Percentiles rank a stretch among this genome's conserved stretches.
phyloP scores from a whole-genome alignment of 1,284 basidiomycete species.

The Apiotrichum porosum region DNA sequence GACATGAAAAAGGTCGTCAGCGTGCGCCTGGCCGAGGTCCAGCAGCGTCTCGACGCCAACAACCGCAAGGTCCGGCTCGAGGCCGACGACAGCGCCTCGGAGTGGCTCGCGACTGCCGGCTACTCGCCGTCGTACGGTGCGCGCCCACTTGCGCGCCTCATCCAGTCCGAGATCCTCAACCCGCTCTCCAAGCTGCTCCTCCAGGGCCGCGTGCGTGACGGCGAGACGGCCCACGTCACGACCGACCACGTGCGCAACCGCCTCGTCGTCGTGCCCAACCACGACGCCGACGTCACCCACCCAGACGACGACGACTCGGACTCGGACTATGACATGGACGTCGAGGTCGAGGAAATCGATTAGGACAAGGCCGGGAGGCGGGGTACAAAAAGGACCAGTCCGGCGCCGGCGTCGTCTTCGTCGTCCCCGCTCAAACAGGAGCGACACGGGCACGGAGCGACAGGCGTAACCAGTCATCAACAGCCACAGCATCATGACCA shows the following conservation, averaged over 20 bases:
- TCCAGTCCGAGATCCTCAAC: conserved; percentile 89
- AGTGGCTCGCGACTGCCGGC: conserved; percentile 76
- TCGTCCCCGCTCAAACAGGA: no score
- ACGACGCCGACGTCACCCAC: conserved; percentile 50
- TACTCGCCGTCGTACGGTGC: conserved; percentile 85
- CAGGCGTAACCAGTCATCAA: neutral
- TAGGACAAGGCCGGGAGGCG: conserved; percentile 26
- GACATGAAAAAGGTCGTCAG: conserved; percentile 55
- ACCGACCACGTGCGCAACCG: conserved; percentile 83
- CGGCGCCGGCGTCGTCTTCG: no score
- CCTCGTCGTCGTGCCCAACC: conserved; percentile 77
- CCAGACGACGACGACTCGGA: conserved; percentile 34
- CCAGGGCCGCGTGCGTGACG: conserved; percentile 74
- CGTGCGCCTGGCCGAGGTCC: conserved; percentile 54
- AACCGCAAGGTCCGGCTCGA: conserved; percentile 71
- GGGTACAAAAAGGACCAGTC: conserved; percentile 19
- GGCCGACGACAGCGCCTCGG: conserved; percentile 70
- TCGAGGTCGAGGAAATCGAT: conserved; percentile 49
- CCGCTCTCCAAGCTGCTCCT: conserved; percentile 85
- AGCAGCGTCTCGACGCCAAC: conserved; percentile 67
- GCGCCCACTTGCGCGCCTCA: conserved; percentile 83
- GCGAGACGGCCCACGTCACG: conserved; percentile 67
- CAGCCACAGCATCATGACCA: neutral
- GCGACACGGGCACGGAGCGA: no score
- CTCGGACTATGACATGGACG: conserved; percentile 44